Evolutionary conservation across 1,139 yeast genomes (phyloP).

Genomic region (Hemisphaericaspora subhashii): DNA sequence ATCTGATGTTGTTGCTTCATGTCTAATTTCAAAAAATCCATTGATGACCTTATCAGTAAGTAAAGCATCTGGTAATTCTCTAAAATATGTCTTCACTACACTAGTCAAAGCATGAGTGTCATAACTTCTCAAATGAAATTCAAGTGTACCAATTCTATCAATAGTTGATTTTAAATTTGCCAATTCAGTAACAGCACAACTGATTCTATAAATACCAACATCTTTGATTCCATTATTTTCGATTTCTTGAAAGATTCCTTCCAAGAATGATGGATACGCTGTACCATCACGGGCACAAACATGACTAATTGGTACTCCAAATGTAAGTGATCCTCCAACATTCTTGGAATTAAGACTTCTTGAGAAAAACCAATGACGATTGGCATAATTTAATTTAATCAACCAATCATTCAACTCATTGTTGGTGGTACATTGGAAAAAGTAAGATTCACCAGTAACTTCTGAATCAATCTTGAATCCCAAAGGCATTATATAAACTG

Average conservation of each 20-base stretch:
- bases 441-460: constrained; percentile 52
- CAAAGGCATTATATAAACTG: constrained; percentile 51
- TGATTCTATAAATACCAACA: constrained; percentile 88
- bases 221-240: constrained; percentile 85
- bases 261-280: constrained; percentile 64
- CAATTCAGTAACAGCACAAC: constrained; percentile 83
- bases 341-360: constrained; percentile 34
- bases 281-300: constrained; percentile 73
- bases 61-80: constrained; percentile 89
- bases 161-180: constrained; percentile 68
- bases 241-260: constrained; percentile 65
- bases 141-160: constrained; percentile 63
- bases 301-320: constrained; percentile 84
- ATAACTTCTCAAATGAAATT: constrained; percentile 65
- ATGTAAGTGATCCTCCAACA: constrained; percentile 46
- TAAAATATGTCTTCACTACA: constrained; percentile 76
- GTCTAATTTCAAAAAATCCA: constrained; percentile 45
- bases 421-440: constrained; percentile 70
- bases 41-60: constrained; percentile 56
- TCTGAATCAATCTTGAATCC: constrained; percentile 65
- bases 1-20: constrained; percentile 9
- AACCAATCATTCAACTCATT: constrained; percentile 78
- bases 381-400: constrained; percentile 45
- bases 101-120: constrained; percentile 92
- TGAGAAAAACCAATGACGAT: constrained; percentile 58